Base-by-base conservation (phyloP, 305 asterid species). In the Petunia hybrid region DNA sequence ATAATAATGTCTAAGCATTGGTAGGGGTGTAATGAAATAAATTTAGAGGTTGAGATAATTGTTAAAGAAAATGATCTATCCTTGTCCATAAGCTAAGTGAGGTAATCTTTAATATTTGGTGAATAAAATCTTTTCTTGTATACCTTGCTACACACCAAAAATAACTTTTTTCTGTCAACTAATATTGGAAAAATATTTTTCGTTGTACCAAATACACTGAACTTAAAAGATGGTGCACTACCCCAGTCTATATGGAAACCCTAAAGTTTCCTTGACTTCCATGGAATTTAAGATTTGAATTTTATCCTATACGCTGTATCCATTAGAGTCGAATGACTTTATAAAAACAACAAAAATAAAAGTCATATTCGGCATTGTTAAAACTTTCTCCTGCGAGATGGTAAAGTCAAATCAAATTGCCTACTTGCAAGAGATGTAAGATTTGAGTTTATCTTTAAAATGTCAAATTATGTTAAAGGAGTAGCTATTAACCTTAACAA, bases 371-470 rank as follows among this genome's bases (percentile, higher is more conserved):
- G n/a, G 74, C n/a, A 56, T 12, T 12, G 4, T 55, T 55, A 64
- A 64, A n/a, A 2, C n/a, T 64, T 64, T 38, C 70, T 38, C 36
- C 46, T 0, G 46, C 6, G 12, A 45, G 9, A 22, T 22, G 31
- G 31, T 22, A 22, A 7, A 10, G 53, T 45, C 5, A 70, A 45
- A 45, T 70, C 59, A 1, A 10, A 9, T 69, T 43, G 4, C 2
- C 31, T 46, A 70, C 60, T 46, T 45, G 6, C 1, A 31, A 45
- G 60, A 5, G 14, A 46, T 45, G 41, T 42, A 31, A 70, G 77
- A 70, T 45, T 68, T 70, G 77, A 31, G 40, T 9, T 70, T 45
- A 70, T 70, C 77, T 46, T 70, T 31, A 22, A 9, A 9, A 5
- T 57, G 36, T 5, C 63, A 57, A 22, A 36, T 70, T 46, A 53